These are phyloP conservation scores for Didymella lethalis DNA, from an alignment of 2,329 filamentous ascomycete species.

Conservation along the genomic window DNA sequence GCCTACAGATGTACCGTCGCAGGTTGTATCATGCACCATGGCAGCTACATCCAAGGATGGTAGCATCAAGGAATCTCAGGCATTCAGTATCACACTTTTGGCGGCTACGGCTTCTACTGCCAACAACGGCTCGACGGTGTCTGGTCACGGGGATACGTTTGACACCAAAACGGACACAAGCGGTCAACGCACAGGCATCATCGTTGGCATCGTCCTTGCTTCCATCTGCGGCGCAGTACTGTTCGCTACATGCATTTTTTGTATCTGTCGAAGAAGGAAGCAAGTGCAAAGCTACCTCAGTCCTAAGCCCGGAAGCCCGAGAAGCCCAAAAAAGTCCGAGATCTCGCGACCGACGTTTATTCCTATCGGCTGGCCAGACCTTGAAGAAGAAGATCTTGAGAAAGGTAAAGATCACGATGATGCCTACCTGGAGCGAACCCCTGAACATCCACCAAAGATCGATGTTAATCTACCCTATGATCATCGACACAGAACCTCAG, in stretches of 20 bases:
- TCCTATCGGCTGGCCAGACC: conserved; percentile 37
- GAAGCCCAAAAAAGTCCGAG: conserved; percentile 44
- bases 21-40: conserved; percentile 54
- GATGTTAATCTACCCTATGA: conserved; percentile 44
- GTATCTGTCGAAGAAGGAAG: conserved; percentile 36
- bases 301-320: conserved; percentile 29
- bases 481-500: conserved; percentile 44
- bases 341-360: conserved; percentile 55
- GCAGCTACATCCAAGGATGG: conserved; percentile 50
- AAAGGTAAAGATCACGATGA: conserved; percentile 44
- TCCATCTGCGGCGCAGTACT: conserved; percentile 40
- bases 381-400: conserved; percentile 49
- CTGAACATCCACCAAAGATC: conserved; percentile 52
- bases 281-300: conserved; percentile 31
- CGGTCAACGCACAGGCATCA: conserved; percentile 30
- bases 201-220: conserved; percentile 44
- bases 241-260: conserved; percentile 34
- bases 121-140: conserved; percentile 16
- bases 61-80: conserved; percentile 50
- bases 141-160: conserved; percentile 18
- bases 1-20: conserved; percentile 51
- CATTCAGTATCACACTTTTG: conserved; percentile 54
- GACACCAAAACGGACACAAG: conserved; percentile 14
- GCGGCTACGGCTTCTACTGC: conserved; percentile 9
- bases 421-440: conserved; percentile 25